Conservation (phyloP, 805 yeast species). For the Candida ascalaphidarum region DNA sequence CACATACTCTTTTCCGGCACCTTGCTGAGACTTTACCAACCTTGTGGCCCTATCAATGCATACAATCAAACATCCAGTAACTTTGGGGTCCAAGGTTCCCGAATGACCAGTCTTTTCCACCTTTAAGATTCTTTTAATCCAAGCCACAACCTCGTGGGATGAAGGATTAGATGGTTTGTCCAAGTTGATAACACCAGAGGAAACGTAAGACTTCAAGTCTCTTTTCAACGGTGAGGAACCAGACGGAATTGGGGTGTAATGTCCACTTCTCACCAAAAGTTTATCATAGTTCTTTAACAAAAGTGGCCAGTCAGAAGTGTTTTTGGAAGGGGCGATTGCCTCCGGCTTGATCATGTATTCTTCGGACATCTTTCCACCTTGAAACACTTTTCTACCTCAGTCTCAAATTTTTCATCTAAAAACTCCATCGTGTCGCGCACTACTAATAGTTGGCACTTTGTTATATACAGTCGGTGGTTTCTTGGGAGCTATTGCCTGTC, state of each 20-base stretch:
- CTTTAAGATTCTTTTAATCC: conserved; percentile 94
- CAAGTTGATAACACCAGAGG: conserved; percentile 93
- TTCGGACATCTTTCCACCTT: conserved; percentile 39
- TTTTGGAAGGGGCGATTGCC: conserved; percentile 64
- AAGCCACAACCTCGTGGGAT: conserved; percentile 98
- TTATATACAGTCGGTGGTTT: too few species aligned
- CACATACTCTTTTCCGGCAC: conserved; percentile 99
- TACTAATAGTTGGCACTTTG: too few species aligned
- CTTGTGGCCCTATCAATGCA: conserved; percentile 98
- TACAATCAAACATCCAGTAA: conserved; percentile 96
- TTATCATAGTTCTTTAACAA: conserved; percentile 90
- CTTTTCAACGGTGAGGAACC: conserved; percentile 94
- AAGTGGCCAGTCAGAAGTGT: conserved; percentile 94
- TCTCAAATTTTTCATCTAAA: too few species aligned
- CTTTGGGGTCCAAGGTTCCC: conserved; percentile 98
- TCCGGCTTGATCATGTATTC: conserved; percentile 87
- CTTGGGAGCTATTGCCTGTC: too few species aligned
- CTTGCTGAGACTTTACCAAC: conserved; percentile 96
- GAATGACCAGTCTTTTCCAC: conserved; percentile 98
- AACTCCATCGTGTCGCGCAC: too few species aligned
- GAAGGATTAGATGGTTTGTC: conserved; percentile 99
- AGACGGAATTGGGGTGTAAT: conserved; percentile 94
- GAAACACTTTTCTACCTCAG: conserved; percentile 1
- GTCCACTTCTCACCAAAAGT: conserved; percentile 89
- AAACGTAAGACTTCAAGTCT: conserved; percentile 81